Conservation (phyloP, 192 early-diverging fungal genomes). For the Allomyces macrogynus region DNA sequence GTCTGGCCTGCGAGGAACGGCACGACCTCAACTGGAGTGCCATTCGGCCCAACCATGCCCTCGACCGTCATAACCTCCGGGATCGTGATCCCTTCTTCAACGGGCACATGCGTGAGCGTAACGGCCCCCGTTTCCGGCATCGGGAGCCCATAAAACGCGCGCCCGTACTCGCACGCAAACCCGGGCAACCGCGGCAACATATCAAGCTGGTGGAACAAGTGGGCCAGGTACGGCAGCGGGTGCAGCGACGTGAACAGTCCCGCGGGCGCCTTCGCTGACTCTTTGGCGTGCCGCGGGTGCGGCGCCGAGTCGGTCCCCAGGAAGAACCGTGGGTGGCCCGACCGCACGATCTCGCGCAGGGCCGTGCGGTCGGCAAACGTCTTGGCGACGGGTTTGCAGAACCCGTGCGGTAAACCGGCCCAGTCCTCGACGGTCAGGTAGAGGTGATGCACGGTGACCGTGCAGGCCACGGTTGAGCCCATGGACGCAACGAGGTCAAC, state of each 20-base stretch:
- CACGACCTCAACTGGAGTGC: slow-evolving; percentile 32
- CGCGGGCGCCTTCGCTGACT: slow-evolving; percentile 57
- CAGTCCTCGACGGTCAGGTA: slow-evolving; percentile 84
- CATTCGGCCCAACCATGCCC: slow-evolving; percentile 16
- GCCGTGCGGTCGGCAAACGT: slow-evolving; percentile 77
- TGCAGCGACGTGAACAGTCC: slow-evolving; percentile 85
- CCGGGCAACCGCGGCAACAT: slow-evolving; percentile 54
- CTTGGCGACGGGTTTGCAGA: slow-evolving; percentile 98
- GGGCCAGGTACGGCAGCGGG: slow-evolving; percentile 65
- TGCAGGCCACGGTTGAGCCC: slow-evolving; percentile 78
- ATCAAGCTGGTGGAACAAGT: slow-evolving; percentile 69
- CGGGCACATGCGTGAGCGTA: not conserved
- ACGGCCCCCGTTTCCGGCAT: slow-evolving; percentile 8
- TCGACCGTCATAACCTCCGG: slow-evolving; percentile 26
- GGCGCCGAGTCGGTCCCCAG: slow-evolving; percentile 92
- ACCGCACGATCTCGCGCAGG: slow-evolving; percentile 53
- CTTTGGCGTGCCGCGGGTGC: slow-evolving; percentile 71
- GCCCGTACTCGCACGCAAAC: slow-evolving; percentile 73
- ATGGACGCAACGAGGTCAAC: slow-evolving; percentile 78
- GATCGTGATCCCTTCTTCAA: slow-evolving; percentile 15
- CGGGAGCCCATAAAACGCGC: slow-evolving; percentile 61
- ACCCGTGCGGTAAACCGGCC: slow-evolving; percentile 82
- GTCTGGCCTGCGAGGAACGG: slow-evolving; percentile 64
- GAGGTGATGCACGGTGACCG: slow-evolving; percentile 90
- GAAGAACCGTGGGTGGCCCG: slow-evolving; percentile 86